These are phyloP conservation scores for Podila epigama DNA, from an alignment of 192 early-diverging fungal species.

Conservation along the genomic window DNA sequence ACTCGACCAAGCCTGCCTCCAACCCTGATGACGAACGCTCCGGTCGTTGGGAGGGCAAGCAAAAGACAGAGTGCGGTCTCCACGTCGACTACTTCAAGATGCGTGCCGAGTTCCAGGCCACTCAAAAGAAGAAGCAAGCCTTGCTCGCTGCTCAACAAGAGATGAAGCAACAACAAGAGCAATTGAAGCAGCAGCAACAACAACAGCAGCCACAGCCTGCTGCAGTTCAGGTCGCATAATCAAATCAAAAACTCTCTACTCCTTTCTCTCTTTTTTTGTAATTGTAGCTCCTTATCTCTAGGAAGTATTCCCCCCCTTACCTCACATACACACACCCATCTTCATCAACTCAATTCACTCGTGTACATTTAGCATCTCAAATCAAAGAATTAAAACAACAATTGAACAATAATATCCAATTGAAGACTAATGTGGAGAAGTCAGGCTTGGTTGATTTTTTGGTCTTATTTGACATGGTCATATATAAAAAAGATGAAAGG, in stretches of 20 bases:
- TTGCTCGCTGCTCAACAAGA: no score
- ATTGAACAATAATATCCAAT: neutral
- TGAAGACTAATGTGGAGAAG: neutral
- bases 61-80: conserved; percentile 94
- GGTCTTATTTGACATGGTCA: neutral
- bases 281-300: neutral
- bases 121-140: conserved; percentile 74
- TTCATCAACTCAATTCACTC: no score
- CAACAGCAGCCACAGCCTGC: neutral
- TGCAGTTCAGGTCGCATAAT: neutral
- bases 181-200: neutral
- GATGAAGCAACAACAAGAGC: no score
- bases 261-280: neutral
- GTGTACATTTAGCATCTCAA: neutral
- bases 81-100: conserved; percentile 98
- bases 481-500: neutral
- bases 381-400: neutral
- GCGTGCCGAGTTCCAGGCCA: conserved; percentile 78
- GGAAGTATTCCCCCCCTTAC: neutral
- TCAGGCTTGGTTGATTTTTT: neutral
- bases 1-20: conserved; percentile 80
- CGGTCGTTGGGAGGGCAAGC: conserved; percentile 87
- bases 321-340: no score
- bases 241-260: neutral
- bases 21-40: conserved; percentile 78